Evolutionary conservation across 345 rosid species (phyloP), one percentile per base, ranked within the genome.

Genomic region (Lumnitzera littorea): DNA sequence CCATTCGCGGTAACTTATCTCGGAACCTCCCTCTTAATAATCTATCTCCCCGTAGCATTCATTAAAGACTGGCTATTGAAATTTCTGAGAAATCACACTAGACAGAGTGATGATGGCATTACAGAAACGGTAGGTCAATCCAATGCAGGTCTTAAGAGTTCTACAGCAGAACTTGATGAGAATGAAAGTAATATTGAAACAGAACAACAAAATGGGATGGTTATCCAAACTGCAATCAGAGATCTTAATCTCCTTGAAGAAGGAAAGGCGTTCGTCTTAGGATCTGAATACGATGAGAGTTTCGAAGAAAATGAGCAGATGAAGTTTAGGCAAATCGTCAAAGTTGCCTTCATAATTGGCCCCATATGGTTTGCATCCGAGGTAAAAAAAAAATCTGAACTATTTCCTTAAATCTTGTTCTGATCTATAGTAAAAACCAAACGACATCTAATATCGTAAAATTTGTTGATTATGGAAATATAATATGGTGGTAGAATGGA

Each of bases 321-420:
- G 24, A 56, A 68, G 29, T 64, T 57, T 36, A 69, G 36, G 41
- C 49, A 75, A 56, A 61, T 57, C 51, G 64, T 56, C 20, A 20
- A 36, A 6, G 20, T 63, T 4, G 75, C 72, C 0, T 63, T 69
- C 15, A 47, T 15, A 24, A 60, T 72, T 56, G 77, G 77, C 17
- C 80, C 83, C 53, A n/a, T 75, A 51, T 78, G 83, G 86, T 81
- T 81, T 57, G 24, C 41, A 24, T 75, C 79, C 13, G 86, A 78
- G 79, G 86, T 81, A 5, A 20, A 20, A 20, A 5, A 48, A 50
- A 14, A 36, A 7, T 15, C 29, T 0, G 24, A 15, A 8, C 20
- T 25, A 5, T 17, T 49, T n/a, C 1, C 15, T 15, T 29, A 15
- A 10, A 16, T 59, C 17, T n/a, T 51, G 14, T 48, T 56, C 16